Conservation (phyloP, 352 stramenopile genomes). For the Pythium sp. region DNA sequence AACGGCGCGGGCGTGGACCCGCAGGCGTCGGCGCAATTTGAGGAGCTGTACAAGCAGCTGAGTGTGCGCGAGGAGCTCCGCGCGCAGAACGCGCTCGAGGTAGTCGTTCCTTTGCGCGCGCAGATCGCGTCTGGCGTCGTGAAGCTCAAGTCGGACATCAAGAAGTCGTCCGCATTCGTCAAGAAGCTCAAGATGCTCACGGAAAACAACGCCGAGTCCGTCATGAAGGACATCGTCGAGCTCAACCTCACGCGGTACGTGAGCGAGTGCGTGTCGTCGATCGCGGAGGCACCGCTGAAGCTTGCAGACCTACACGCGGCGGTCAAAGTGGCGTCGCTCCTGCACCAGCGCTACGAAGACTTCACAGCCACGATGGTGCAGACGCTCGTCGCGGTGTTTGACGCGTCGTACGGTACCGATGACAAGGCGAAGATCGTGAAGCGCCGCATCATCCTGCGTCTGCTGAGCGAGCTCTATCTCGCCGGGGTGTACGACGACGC, state of each 20-base stretch:
- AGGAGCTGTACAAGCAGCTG: constrained; percentile 42
- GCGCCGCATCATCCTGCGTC: constrained; percentile 64
- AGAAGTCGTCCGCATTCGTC: constrained; percentile 97
- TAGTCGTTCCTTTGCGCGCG: constrained; percentile 55
- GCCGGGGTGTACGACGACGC: constrained; percentile 77
- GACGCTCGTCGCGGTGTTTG: constrained; percentile 56
- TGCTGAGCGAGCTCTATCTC: constrained; percentile 85
- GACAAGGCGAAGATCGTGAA: constrained; percentile 79
- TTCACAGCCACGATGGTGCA: constrained; percentile 70
- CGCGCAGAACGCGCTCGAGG: constrained; percentile 43
- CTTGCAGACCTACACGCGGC: constrained; percentile 82
- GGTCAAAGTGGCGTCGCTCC: constrained; percentile 79
- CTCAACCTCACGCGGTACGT: constrained; percentile 95
- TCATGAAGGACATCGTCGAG: constrained; percentile 85
- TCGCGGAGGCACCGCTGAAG: constrained; percentile 89
- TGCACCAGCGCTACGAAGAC: constrained; percentile 92
- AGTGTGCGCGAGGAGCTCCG: constrained; percentile 44
- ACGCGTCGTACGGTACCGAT: constrained; percentile 52
- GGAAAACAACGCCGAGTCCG: constrained; percentile 62
- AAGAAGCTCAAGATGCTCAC: constrained; percentile 93
- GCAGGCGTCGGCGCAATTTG: constrained; percentile 31
- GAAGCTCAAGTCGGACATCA: constrained; percentile 97
- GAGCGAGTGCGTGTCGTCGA: constrained; percentile 90
- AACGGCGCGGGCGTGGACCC: constrained; percentile 9
- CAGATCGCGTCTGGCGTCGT: constrained; percentile 85